Evolutionary conservation across 306 rosid genomes (phyloP).

Genomic region (Vigna radiata): DNA sequence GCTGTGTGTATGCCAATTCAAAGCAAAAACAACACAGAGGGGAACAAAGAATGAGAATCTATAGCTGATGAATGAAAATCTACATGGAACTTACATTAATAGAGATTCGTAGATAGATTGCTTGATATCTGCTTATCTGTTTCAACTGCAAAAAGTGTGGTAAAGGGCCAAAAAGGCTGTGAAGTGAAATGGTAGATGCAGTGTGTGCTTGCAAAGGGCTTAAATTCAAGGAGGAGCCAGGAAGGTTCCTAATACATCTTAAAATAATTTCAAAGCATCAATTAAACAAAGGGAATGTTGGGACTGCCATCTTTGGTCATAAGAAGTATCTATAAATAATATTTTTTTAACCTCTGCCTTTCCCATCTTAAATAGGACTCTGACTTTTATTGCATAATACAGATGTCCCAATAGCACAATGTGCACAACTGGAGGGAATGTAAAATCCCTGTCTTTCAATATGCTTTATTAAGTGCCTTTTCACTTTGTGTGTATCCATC

Average conservation of each 20-base stretch:
- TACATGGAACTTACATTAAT: constrained; percentile 45
- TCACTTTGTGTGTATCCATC: constrained; percentile 47
- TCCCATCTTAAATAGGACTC: constrained; percentile 50
- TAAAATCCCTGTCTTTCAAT: constrained; percentile 47
- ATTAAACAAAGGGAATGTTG: constrained; percentile 55
- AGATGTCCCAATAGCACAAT: constrained; percentile 51
- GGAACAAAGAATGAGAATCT: constrained; percentile 37
- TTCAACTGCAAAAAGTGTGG: constrained; percentile 42
- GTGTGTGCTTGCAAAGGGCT: constrained; percentile 33
- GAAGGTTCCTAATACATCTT: constrained; percentile 50
- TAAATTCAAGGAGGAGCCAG: constrained; percentile 52
- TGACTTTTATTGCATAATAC: constrained; percentile 60
- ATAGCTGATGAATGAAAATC: constrained; percentile 39
- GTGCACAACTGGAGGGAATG: constrained; percentile 56
- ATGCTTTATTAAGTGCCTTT: constrained; percentile 43
- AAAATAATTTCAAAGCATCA: constrained; percentile 42
- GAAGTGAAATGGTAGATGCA: constrained; percentile 49
- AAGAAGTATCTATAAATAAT: constrained; percentile 48
- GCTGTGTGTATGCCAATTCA: constrained; percentile 29
- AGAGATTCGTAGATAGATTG: constrained; percentile 30
- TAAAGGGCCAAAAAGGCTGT: constrained; percentile 35
- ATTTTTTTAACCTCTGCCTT: constrained; percentile 43
- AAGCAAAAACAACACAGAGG: neutral
- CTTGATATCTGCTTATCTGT: constrained; percentile 37
- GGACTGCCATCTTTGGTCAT: constrained; percentile 50